Conservation (phyloP, 148 eudicot genomes). For the Fagopyrum homotropicum region DNA sequence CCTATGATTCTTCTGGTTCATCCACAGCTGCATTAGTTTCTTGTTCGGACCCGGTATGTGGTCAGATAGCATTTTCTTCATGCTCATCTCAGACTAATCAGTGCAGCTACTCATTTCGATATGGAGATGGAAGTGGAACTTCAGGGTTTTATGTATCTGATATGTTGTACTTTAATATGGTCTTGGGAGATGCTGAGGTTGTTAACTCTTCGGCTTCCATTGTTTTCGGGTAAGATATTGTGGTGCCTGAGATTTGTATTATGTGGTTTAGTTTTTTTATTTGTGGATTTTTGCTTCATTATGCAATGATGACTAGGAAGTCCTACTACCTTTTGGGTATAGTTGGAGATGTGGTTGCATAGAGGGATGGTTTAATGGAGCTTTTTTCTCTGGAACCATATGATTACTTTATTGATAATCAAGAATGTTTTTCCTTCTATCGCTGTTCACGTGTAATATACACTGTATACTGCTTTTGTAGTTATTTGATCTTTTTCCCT, state of each 20-base stretch:
- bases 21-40: constrained; percentile 62
- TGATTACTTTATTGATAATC: background rate
- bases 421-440: background rate
- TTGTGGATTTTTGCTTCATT: background rate
- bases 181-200: constrained; percentile 50
- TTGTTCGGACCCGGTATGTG: constrained; percentile 71
- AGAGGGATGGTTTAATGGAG: constrained; percentile 4
- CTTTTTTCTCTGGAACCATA: background rate
- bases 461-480: background rate
- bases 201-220: constrained; percentile 84
- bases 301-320: constrained; percentile 7
- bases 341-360: background rate
- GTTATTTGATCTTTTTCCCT: background rate
- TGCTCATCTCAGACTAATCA: constrained; percentile 56
- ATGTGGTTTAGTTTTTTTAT: background rate
- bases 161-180: constrained; percentile 64
- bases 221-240: constrained; percentile 63
- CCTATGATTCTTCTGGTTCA: constrained; percentile 63
- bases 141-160: constrained; percentile 74
- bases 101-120: constrained; percentile 67
- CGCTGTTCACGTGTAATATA: background rate
- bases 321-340: background rate
- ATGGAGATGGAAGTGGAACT: constrained; percentile 97
- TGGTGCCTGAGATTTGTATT: background rate
- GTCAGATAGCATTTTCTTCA: constrained; percentile 48